These are phyloP conservation scores for Rhodomyrtus psidioides DNA, from an alignment of 441 rosid species.

Conservation along the genomic window DNA sequence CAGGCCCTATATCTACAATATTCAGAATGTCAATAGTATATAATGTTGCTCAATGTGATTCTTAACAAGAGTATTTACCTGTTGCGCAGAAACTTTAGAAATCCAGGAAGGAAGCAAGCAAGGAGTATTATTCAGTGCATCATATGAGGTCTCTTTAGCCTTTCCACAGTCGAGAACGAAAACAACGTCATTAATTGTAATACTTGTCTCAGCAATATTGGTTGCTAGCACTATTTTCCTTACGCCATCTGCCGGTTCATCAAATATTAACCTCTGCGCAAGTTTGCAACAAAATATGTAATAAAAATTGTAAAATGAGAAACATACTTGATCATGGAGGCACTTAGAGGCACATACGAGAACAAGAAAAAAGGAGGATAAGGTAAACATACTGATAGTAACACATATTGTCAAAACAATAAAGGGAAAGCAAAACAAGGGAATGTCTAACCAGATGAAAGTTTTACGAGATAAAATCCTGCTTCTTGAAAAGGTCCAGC, in stretches of 20 bases:
- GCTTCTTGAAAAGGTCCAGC: neutral
- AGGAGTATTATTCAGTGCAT: conserved; percentile 90
- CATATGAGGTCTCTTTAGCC: conserved; percentile 91
- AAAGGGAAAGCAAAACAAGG: neutral
- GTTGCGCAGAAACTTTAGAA: conserved; percentile 86
- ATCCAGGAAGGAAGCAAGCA: conserved; percentile 96
- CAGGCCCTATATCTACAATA: neutral
- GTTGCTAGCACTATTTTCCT: conserved; percentile 86
- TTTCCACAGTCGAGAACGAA: conserved; percentile 96
- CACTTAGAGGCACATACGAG: neutral
- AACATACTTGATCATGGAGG: neutral
- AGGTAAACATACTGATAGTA: neutral
- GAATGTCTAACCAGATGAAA: neutral
- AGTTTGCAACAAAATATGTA: neutral
- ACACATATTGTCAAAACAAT: neutral
- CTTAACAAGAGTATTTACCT: conserved; percentile 36
- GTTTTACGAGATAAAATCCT: neutral
- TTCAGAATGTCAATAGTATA: neutral
- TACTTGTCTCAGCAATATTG: conserved; percentile 95
- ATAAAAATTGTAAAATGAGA: neutral
- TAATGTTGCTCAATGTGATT: conserved; percentile 2
- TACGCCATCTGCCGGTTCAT: conserved; percentile 62
- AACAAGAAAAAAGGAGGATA: neutral
- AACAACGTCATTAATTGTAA: conserved; percentile 81
- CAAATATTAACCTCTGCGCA: conserved; percentile 83